These are phyloP conservation scores for Inga oerstediana DNA, from an alignment of 306 rosid species.

Conservation along the genomic window DNA sequence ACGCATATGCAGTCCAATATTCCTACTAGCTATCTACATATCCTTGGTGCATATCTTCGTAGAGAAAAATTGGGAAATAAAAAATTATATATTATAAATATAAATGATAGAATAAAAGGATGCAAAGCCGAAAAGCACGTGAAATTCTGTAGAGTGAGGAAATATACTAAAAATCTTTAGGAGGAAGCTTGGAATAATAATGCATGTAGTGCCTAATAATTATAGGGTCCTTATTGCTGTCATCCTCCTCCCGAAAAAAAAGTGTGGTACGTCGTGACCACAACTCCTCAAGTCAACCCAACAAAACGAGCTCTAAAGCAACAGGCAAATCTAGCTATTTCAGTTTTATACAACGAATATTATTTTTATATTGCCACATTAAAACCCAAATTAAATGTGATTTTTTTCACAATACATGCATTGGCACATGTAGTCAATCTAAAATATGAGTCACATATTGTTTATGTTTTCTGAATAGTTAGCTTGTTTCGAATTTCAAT, in stretches of 20 bases:
- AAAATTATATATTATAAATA: neutral
- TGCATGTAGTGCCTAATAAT: slow-evolving; percentile 19
- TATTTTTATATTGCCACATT: neutral
- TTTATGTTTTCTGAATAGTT: too few relatives aligned
- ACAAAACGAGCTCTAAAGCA: neutral
- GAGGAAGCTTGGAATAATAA: slow-evolving; percentile 45
- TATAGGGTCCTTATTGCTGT: neutral
- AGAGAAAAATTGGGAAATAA: neutral
- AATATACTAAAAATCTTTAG: slow-evolving; percentile 39
- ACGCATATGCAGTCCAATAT: neutral
- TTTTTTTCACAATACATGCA: too few relatives aligned
- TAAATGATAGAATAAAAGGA: neutral
- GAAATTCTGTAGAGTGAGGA: neutral
- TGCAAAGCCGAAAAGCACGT: neutral
- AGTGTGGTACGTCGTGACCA: slow-evolving; percentile 34
- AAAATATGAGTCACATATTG: too few relatives aligned
- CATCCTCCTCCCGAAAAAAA: neutral
- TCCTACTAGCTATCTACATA: neutral
- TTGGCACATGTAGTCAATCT: too few relatives aligned
- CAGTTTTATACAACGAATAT: neutral
- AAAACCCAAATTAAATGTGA: neutral
- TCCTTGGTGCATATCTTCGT: neutral
- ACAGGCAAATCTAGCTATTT: neutral
- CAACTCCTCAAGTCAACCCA: slow-evolving; percentile 28
- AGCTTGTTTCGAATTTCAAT: too few relatives aligned